Base-by-base conservation (phyloP, 352 stramenopile genomes). In the Globisporangium cylindrosporum region DNA sequence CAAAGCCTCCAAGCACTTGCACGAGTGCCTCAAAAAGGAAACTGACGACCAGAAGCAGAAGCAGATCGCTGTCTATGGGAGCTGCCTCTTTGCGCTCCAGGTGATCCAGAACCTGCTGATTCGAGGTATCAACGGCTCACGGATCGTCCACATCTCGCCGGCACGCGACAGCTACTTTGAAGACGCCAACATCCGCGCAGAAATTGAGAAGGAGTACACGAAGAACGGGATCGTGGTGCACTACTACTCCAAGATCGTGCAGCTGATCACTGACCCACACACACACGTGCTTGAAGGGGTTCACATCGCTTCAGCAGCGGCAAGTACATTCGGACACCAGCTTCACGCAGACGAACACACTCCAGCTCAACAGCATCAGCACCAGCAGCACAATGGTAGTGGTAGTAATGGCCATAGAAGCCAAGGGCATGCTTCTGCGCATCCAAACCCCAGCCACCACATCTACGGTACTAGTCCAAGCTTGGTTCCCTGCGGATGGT, bases 1-100 rank as follows among this genome's bases (percentile, higher is more conserved):
- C 43, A 57, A 46, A 24, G 58, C 24, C 22, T 69, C 55, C 10
- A 55, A 73, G 66, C 59, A 43, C 54, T 68, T 73, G 59, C 74
- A 56, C 62, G 56, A 74, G 4, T 27, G 62, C 15, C 38, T 79
- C 22, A 27, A 61, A 34, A 27, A 62, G 3, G 32, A 71, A 12
- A 41, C 48, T 0, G 66, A 69, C 14, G 64, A 56, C 22, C 60
- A 36, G 36, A 51, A 64, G 55, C 68, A 60, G 18, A 69, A 67
- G 41, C 72, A 59, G 1, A 83, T 96, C 59, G 62, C 84, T 2
- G 86, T 94, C 9, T 86, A 88, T 27, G 88, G 88, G 10, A 84
- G 70, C 59, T 87, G 75, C 5, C 69, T 92, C 38, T 78, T 92
- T n/a, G 80, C 84, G 25, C 62, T 93, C 2, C 81, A 91, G 48